Conservation (phyloP, 1,284 basidiomycete genomes). For the Austroboletus niveus region DNA sequence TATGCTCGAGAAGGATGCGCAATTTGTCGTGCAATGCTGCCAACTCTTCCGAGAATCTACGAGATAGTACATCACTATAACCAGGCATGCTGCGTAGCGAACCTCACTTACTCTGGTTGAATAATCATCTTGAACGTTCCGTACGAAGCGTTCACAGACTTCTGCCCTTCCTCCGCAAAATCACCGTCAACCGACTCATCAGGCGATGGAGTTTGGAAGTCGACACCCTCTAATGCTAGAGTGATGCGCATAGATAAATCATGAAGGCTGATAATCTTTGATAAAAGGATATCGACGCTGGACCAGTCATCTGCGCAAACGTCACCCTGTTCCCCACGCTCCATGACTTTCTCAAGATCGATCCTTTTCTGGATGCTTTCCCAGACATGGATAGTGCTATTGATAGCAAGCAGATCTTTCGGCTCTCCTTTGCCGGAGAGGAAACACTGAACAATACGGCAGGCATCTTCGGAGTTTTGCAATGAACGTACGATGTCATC, state of each 20-base stretch:
- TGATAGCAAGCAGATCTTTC: conserved; percentile 64
- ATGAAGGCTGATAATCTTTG: conserved; percentile 53
- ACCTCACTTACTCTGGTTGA: conserved; percentile 57
- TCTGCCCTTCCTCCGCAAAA: conserved; percentile 20
- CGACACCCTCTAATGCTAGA: conserved; percentile 46
- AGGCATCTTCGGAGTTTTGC: conserved; percentile 66
- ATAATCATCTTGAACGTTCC: conserved; percentile 55
- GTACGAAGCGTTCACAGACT: conserved; percentile 11
- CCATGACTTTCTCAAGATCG: conserved; percentile 54
- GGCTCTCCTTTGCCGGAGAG: conserved; percentile 67
- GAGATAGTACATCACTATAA: neutral
- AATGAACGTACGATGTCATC: conserved; percentile 65
- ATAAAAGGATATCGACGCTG: conserved; percentile 54
- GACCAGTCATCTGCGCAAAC: conserved; percentile 48
- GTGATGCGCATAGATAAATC: conserved; percentile 61
- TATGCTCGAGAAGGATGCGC: conserved; percentile 42
- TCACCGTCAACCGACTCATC: conserved; percentile 27
- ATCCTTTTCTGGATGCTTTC: conserved; percentile 47
- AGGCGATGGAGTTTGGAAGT: conserved; percentile 11
- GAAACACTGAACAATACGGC: conserved; percentile 80
- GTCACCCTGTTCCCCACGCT: conserved; percentile 38
- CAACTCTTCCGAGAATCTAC: conserved; percentile 70
- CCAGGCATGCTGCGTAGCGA: neutral
- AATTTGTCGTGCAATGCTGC: conserved; percentile 51
- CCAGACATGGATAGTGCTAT: conserved; percentile 62